Evolutionary conservation across 441 rosid species (phyloP), one percentile per base, ranked within the genome.

Genomic region (Kokia cookei): DNA sequence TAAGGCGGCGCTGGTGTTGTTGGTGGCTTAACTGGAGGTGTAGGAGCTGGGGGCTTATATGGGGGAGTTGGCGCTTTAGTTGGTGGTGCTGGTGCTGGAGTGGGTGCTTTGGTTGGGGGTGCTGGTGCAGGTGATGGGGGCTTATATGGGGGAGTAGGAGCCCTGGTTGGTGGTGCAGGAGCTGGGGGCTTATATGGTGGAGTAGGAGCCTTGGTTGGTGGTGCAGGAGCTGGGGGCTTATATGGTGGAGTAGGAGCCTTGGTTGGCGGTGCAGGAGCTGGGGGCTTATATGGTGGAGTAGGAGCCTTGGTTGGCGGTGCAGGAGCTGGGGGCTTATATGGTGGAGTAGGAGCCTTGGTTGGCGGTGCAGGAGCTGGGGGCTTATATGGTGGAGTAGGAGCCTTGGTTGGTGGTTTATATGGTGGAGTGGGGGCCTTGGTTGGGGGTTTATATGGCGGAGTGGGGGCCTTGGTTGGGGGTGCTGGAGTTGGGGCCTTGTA

Each of bases 281-380:
- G 84, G 1, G 81, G 79, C 54, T 64, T 76, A 2, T 42, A 74
- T 0, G 76, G 78, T 3, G 71, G 32, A 3, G 62, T 2, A 6
- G 83, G 75, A 0, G 78, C 74, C 70, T 53, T 72, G 7, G 59
- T 32, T 27, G 79, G 76, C 0, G 81, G 76, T 15, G 69, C 10
- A 4, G 78, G 60, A 14, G 68, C 58, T n/a, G 84, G 84, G 0
- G 79, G 79, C n/a, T 65, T 73, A 2, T 53, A 77, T 0, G 71
- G 78, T 3, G 72, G 26, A 2, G 50, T 11, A 7, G 82, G 74
- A 5, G 73, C 66, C 7, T 43, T 67, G 81, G 84, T 13, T 65
- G 79, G 76, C 0, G 81, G 76, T 15, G 69, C 10, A 4, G 78
- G 60, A 14, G 68, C 58, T n/a, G 15, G 86, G 1, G 81, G 73